These are phyloP conservation scores for Paragyromitra xinjiangensis DNA, from an alignment of 495 filamentous ascomycete genomes.

Conservation along the genomic window DNA sequence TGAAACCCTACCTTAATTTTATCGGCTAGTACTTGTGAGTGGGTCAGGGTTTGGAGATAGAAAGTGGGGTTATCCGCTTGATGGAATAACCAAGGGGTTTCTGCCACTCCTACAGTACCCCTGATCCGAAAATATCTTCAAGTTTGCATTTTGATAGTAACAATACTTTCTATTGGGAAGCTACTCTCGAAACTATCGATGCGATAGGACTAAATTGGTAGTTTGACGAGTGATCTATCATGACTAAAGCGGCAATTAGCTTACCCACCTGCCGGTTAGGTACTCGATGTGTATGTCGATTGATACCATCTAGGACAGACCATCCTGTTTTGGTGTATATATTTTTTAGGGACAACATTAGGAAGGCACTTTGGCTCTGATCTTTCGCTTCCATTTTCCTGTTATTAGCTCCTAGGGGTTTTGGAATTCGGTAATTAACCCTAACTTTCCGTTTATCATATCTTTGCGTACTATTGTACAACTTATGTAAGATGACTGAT, in stretches of 20 bases:
- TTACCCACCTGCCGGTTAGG: not conserved
- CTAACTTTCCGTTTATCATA: not conserved
- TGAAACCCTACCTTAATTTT: not conserved
- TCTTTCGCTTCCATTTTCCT: not conserved
- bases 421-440: not conserved
- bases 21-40: not conserved
- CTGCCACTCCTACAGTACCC: not conserved
- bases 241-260: not conserved
- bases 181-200: not conserved
- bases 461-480: not conserved
- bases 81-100: not conserved
- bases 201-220: not conserved
- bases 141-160: not conserved
- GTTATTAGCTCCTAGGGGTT: not conserved
- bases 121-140: not conserved
- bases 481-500: not conserved
- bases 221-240: not conserved
- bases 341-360: not conserved
- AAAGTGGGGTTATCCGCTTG: not conserved
- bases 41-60: not conserved
- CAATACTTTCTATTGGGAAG: not conserved
- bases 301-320: not conserved
- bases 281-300: not conserved
- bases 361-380: conserved; percentile 5
- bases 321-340: not conserved